Conservation (phyloP, 495 filamentous ascomycete species). For the Aspergillus bertholletiae region DNA sequence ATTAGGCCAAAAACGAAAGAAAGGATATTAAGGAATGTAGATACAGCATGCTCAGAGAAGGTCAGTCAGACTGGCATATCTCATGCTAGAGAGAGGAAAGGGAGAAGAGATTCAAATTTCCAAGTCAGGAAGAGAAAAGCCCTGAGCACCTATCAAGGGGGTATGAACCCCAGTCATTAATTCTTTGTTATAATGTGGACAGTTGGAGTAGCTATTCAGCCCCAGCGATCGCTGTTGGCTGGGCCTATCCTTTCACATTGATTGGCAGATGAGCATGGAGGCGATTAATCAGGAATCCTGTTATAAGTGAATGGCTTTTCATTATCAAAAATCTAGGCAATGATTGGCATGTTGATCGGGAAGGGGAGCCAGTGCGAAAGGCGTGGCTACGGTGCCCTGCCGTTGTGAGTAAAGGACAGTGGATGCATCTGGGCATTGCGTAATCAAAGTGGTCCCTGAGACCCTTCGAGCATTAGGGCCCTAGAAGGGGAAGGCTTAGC, state of each 20-base stretch:
- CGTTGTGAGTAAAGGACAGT: conserved; percentile 6
- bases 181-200: neutral
- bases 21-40: conserved; percentile 13
- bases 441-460: conserved; percentile 19
- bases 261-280: neutral
- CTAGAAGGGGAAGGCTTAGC: conserved; percentile 6
- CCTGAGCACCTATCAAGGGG: conserved; percentile 4
- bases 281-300: neutral
- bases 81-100: neutral
- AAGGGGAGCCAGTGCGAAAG: neutral
- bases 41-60: conserved; percentile 6
- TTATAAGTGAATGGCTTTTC: neutral
- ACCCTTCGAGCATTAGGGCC: conserved; percentile 3
- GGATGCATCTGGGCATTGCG: conserved; percentile 17
- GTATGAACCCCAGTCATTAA: neutral
- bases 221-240: conserved; percentile 17
- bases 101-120: neutral
- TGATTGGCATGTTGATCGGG: conserved; percentile 8
- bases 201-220: neutral
- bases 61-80: neutral
- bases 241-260: neutral
- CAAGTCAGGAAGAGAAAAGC: neutral
- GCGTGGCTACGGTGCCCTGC: conserved; percentile 1
- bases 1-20: conserved; percentile 5
- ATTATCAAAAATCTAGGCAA: conserved; percentile 2